Conservation (phyloP, 805 yeast species). For the Yarrowia sp. region DNA sequence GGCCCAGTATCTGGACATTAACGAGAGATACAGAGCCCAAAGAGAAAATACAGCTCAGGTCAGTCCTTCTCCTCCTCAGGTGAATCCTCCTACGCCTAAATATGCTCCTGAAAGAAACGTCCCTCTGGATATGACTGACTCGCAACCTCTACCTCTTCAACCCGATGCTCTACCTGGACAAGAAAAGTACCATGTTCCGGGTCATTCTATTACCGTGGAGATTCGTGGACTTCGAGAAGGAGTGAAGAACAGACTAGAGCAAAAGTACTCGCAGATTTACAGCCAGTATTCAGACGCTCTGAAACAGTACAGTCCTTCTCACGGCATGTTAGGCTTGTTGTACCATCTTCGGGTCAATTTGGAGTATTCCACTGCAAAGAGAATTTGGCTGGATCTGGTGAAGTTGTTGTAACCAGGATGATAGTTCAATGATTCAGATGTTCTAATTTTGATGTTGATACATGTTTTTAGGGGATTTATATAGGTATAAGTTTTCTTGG, state of each 20-base stretch:
- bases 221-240: not conserved
- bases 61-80: no score
- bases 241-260: not conserved
- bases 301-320: not conserved
- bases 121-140: no score
- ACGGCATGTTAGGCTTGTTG: not conserved
- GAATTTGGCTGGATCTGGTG: not conserved
- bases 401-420: not conserved
- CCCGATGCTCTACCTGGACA: not conserved
- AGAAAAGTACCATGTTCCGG: not conserved
- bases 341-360: conserved; percentile 11
- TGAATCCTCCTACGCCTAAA: not conserved
- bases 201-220: not conserved
- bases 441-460: no score
- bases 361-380: not conserved
- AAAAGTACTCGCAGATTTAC: not conserved
- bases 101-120: not conserved
- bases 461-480: no score
- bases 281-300: not conserved
- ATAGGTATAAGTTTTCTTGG: no score
- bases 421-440: no score
- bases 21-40: conserved; percentile 43
- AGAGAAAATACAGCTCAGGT: not conserved
- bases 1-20: conserved; percentile 47
- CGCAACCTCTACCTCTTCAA: not conserved